A percentile compares a stretch with the other conserved stretches of the same genome.
Conservation (phyloP, 805 yeast species). For the Candida ortonii region DNA sequence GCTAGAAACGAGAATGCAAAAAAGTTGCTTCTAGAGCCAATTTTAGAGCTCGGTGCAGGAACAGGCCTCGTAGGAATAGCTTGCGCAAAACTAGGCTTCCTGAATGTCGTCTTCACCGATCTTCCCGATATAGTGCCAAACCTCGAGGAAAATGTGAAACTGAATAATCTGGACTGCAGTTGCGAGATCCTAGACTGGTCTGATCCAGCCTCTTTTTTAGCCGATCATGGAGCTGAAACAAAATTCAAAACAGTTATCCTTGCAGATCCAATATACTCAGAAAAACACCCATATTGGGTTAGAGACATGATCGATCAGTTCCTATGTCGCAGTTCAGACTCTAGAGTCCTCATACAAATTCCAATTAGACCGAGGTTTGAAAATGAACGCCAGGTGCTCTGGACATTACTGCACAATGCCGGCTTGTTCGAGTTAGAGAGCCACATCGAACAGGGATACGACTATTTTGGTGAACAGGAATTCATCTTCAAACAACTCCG, state of each 20-base stretch:
- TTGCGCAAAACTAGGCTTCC: constrained; percentile 50
- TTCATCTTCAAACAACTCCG: constrained; percentile 48
- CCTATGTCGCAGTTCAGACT: constrained; percentile 30
- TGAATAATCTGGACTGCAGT: constrained; percentile 41
- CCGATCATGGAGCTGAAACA: constrained; percentile 25
- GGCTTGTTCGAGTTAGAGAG: constrained; percentile 37
- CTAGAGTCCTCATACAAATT: constrained; percentile 64
- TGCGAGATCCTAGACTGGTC: constrained; percentile 74
- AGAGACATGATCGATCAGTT: constrained; percentile 55
- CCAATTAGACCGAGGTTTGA: constrained; percentile 72
- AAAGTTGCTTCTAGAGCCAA: constrained; percentile 27
- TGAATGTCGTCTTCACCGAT: constrained; percentile 61
- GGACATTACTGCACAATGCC: constrained; percentile 45
- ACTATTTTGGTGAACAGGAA: constrained; percentile 77
- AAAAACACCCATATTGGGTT: constrained; percentile 75
- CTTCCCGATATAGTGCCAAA: constrained; percentile 74
- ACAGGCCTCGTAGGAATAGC: constrained; percentile 89
- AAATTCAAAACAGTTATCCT: constrained; percentile 60
- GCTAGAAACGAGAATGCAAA: constrained; percentile 24
- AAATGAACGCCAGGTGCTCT: constrained; percentile 57
- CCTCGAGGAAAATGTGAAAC: constrained; percentile 51
- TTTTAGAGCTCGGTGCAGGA: constrained; percentile 89
- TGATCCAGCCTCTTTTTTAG: constrained; percentile 39
- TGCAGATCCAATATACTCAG: constrained; percentile 88
- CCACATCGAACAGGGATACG: constrained; percentile 62